Evolutionary conservation across 2,329 filamentous ascomycete species (phyloP), one percentile per base, ranked within the genome.

Genomic region (Neofusicoccum umdonicola): DNA sequence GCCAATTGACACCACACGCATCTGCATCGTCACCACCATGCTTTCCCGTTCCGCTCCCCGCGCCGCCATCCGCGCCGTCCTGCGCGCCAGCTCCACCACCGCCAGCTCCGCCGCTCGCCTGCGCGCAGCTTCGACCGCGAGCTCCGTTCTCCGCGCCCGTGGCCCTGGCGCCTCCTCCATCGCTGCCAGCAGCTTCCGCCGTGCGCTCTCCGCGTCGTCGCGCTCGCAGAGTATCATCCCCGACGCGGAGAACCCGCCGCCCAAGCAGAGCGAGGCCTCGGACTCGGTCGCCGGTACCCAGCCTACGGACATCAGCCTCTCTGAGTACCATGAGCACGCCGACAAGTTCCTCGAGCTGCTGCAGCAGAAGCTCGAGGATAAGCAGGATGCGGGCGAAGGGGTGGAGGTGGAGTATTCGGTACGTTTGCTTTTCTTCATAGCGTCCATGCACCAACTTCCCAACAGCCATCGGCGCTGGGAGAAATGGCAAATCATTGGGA

Each of bases 391-490:
- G 37, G 80, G 85, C 7, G 88, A 90, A 8, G 90, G 93, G 62
- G 79, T 97, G 5, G 95, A 99, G 70, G 90, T 95, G 4, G 95
- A 99, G 73, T 98, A 90, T 71, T 90, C 89, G 66, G 94, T 97
- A 82, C 67, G 89, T 83, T 39, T 51, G 60, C 3, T 39, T 39
- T 39, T 39, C 27, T 31, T 31, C 6, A 7, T 7, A 7, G 27
- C 6, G 27, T 22, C 22, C 22, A 22, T 22, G 3, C 3, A 7
- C 27, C 27, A 31, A 0, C 5, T 31, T 5, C 27, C 6, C 27
- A 7, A 7, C 27, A 5, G 4, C 27, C 27, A 31, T 31, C 27
- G 27, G 27, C 4, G 27, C 27, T 7, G 27, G 27, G 27, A 31
- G 27, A 31, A 31, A 7, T 2, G 6, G 27, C 27, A 31, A 5